Percentiles rank a stretch among this genome's conserved stretches.
These are phyloP conservation scores for Colletotrichum eleusines DNA, from an alignment of 2,329 filamentous ascomycete genomes.

Conservation along the genomic window DNA sequence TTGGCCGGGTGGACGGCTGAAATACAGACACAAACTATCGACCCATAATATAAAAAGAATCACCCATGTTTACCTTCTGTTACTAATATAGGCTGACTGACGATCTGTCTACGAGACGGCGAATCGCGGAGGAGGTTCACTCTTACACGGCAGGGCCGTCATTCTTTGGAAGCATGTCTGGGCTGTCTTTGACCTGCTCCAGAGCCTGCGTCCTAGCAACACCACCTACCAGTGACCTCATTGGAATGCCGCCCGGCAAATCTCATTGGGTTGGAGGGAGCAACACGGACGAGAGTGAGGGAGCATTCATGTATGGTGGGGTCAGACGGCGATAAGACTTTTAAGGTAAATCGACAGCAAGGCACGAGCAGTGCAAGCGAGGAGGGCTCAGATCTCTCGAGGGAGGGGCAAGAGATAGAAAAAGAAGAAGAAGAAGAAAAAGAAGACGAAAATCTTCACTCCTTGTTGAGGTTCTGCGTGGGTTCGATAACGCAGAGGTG, in stretches of 20 bases:
- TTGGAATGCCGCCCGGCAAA: not conserved
- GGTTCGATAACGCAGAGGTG: not conserved
- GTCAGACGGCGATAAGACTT: conserved; percentile 29
- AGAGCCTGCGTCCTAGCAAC: not conserved
- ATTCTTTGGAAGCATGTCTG: not conserved
- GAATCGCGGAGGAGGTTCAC: not conserved
- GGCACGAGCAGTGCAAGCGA: not conserved
- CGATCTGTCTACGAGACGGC: not conserved
- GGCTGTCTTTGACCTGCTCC: no score
- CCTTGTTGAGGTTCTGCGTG: conserved; percentile 12
- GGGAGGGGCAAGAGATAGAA: not conserved
- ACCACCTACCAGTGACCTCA: conserved; percentile 18
- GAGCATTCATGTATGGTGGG: conserved; percentile 19
- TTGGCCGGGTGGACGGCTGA: no score
- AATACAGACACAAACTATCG: not conserved
- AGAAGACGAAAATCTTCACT: not conserved
- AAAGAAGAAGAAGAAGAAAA: not conserved
- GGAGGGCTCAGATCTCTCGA: not conserved
- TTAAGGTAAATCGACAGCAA: conserved; percentile 6
- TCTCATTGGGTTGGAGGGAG: conserved; percentile 5
- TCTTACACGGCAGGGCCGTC: not conserved
- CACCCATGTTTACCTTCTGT: not conserved
- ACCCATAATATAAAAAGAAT: not conserved
- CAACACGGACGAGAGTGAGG: conserved; percentile 1
- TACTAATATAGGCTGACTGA: not conserved